Evolutionary conservation across 2,329 filamentous ascomycete genomes (phyloP), one percentile per base, ranked within the genome.

Genomic region (Amesomyces nigricolor): DNA sequence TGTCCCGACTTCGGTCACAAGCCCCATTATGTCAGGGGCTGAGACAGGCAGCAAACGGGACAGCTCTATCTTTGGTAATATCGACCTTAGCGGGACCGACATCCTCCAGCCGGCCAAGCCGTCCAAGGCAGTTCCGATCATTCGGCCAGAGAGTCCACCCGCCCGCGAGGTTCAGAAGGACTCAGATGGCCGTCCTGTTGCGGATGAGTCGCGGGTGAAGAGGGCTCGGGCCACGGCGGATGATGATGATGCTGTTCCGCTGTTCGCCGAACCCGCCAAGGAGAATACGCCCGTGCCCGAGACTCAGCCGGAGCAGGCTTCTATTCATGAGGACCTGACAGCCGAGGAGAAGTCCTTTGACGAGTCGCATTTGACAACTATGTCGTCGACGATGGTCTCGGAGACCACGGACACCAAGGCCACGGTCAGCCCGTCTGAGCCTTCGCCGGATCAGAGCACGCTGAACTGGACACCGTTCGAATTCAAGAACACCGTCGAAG

Each of bases 81-180:
- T 91, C 61, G 80, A 83, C 59, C 72, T 88, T 32, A 80, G 77
- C 53, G 70, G 78, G 32, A 77, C 79, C 13, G 84, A 89, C 19
- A 78, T 83, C 48, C 72, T 82, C 29, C 87, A 87, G 64, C 80
- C 85, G 6, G 69, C 73, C 0, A 90, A 88, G 71, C 84, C 83
- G 63, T 89, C 86, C 4, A 96, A 94, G 72, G 90, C 90, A 9
- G 81, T 96, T 53, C 88, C 91, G 0, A 95, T 96, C 59, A 72
- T 92, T 9, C 78, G 78, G 39, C 88, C 88, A 1, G 77, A 83
- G 55, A 83, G 76, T 14, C 66, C 69, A 1, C 42, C 47, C 2
- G 54, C 61, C 2, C 61, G 66, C 1, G 62, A 64, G 32, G 61
- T 58, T 0, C 58, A 62, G 6, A 68, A 87, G 56, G 81, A 83